Base-by-base conservation (phyloP, 2,329 filamentous ascomycete species). In the Penicillium verrucosum region DNA sequence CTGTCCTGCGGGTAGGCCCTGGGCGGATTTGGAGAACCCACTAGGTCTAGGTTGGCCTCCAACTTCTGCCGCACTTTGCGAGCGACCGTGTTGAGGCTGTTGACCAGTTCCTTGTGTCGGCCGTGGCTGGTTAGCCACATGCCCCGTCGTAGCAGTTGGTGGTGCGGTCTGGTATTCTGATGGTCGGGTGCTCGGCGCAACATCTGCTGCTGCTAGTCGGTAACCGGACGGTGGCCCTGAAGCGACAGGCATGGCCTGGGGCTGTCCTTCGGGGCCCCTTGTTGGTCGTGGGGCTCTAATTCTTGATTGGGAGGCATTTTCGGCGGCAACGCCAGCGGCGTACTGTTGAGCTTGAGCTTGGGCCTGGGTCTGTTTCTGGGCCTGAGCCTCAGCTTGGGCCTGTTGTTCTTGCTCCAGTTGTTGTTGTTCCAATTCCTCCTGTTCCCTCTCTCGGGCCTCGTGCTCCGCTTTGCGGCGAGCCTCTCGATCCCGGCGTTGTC, bases 401-500 rank as follows among this genome's bases (percentile, higher is more conserved):
- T 55, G 60, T 52, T 55, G 60, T 52, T 66, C 67, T 49, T 67
- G 74, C 65, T 77, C 75, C 68, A 76, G 66, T 57, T 72, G 75
- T 59, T 70, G 70, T 63, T 77, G 74, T 65, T 82, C 81, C 60
- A 80, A 75, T 59, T 81, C 80, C 56, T 80, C 75, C 58, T 78
- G 77, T 65, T 84, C 82, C 64, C 82, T 74, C 70, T 78, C 76
- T 71, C 75, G 76, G 64, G 85, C 83, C 68, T 89, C 86, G 42
- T 83, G 82, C 69, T 90, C 86, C 43, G 87, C 87, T 65, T 83
- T 82, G 60, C 85, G 83, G 56, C 87, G 80, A 27, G 88, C 85
- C 73, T 95, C 90, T 60, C 92, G 84, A 62, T 89, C 89, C 54
- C 84, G 83, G 55, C 92, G 87, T 71, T 92, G 87, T 74, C 90